Evolutionary conservation across 371 early-diverging fungal genomes (phyloP).

Genomic region (Rhizopus arrhizus): DNA sequence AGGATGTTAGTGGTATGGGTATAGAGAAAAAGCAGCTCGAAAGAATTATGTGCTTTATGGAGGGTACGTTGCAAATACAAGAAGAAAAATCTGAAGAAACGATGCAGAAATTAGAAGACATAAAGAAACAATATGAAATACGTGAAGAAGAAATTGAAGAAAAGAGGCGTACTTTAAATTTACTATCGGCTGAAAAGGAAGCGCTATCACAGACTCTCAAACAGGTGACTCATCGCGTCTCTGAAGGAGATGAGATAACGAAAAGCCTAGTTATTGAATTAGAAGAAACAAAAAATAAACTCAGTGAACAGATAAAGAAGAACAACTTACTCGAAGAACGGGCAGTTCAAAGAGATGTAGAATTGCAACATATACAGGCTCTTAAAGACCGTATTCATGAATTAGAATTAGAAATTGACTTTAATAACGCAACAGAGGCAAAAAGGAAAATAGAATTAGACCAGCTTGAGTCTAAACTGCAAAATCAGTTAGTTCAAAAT

Average conservation of each 20-base stretch:
- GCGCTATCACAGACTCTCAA: slow-evolving; percentile 23
- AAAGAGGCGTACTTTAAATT: slow-evolving; percentile 21
- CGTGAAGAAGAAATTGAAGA: slow-evolving; percentile 41
- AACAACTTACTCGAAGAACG: slow-evolving; percentile 8
- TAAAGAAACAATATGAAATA: slow-evolving; percentile 30
- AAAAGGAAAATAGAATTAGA: slow-evolving; percentile 13
- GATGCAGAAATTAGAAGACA: slow-evolving; percentile 32
- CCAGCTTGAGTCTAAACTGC: slow-evolving; percentile 11
- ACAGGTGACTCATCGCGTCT: slow-evolving; percentile 23
- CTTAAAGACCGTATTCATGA: slow-evolving; percentile 28
- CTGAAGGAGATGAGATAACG: slow-evolving; percentile 24
- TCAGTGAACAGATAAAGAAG: slow-evolving; percentile 15
- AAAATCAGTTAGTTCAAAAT: slow-evolving; percentile 7
- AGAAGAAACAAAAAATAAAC: slow-evolving; percentile 12
- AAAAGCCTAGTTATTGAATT: slow-evolving; percentile 22
- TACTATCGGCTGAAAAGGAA: slow-evolving; percentile 31
- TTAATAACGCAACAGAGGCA: not conserved
- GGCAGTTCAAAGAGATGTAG: slow-evolving; percentile 16
- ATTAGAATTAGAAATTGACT: slow-evolving; percentile 29
- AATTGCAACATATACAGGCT: slow-evolving; percentile 16
- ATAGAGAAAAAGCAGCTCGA: slow-evolving; percentile 39
- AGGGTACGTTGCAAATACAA: slow-evolving; percentile 36
- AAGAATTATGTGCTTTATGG: slow-evolving; percentile 35
- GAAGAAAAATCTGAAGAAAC: slow-evolving; percentile 39
- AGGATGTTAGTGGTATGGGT: slow-evolving; percentile 36